Conservation (phyloP, 2,329 filamentous ascomycete genomes). For the Ascochyta koolunga region DNA sequence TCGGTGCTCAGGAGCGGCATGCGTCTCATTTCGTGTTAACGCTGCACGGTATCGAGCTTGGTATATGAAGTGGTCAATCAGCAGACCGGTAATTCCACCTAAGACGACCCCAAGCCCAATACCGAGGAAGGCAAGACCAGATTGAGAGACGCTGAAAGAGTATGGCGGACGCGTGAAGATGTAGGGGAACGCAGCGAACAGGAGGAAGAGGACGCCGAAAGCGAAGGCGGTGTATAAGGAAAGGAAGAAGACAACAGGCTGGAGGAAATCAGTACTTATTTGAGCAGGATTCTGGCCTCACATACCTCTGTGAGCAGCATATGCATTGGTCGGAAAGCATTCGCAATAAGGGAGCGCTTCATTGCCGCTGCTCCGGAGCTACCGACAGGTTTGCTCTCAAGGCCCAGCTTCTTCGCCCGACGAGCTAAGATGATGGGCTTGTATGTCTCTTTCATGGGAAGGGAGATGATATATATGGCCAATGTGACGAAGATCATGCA, state of each 20-base stretch:
- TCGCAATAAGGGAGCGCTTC: constrained; percentile 44
- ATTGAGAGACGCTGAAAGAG: constrained; percentile 34
- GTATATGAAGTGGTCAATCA: constrained; percentile 48
- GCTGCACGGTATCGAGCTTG: constrained; percentile 37
- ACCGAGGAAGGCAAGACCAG: constrained; percentile 43
- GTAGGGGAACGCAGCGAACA: constrained; percentile 45
- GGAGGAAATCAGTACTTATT: background rate
- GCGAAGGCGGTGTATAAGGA: constrained; percentile 45
- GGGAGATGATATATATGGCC: constrained; percentile 43
- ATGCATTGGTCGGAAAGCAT: constrained; percentile 58
- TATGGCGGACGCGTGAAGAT: constrained; percentile 43
- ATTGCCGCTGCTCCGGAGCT: constrained; percentile 13
- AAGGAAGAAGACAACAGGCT: constrained; percentile 45
- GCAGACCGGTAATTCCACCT: constrained; percentile 35
- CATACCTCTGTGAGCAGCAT: constrained; percentile 47
- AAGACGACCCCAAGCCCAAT: constrained; percentile 41
- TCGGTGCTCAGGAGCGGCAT: constrained; percentile 61
- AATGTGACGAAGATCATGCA: constrained; percentile 51
- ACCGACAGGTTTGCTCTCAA: constrained; percentile 23
- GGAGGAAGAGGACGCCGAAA: constrained; percentile 44
- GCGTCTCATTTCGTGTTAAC: constrained; percentile 27
- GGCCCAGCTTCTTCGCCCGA: constrained; percentile 41
- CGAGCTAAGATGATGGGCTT: constrained; percentile 56
- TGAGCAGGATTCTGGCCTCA: background rate
- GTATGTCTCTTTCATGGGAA: constrained; percentile 62